phyloP scores from a whole-genome alignment of 164 flowering plant genomes.

The Taxillus chinensis region DNA sequence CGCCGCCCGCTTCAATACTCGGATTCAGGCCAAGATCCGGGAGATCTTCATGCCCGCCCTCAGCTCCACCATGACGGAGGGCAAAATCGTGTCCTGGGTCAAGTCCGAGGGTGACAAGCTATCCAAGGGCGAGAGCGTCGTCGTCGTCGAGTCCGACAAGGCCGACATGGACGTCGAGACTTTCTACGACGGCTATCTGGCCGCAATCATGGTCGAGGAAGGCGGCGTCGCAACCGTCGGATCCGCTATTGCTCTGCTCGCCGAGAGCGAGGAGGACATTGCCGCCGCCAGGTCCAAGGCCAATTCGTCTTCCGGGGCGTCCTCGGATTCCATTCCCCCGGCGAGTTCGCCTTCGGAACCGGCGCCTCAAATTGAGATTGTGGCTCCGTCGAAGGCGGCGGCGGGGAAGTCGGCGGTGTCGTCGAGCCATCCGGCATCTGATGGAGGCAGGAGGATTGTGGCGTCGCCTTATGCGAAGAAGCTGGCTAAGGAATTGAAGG shows the following conservation, averaged over 20 bases:
- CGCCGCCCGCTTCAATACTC: constrained; percentile 1
- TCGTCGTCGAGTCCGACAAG: constrained; percentile 94
- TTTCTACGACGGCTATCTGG: constrained; percentile 88
- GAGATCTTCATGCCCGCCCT: constrained; percentile 99
- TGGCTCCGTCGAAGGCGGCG: constrained; percentile 8
- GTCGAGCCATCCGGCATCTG: constrained; percentile 69
- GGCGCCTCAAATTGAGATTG: constrained; percentile 8
- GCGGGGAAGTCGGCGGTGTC: constrained; percentile 5
- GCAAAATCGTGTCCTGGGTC: constrained; percentile 88
- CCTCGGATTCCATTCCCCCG: constrained; percentile 11
- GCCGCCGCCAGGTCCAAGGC: constrained; percentile 53
- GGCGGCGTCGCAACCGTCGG: constrained; percentile 94
- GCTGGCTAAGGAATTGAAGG: constrained; percentile 76
- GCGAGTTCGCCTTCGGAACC: constrained; percentile 3
- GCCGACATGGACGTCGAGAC: constrained; percentile 99
- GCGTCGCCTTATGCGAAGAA: constrained; percentile 98
- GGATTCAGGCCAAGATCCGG: constrained; percentile 67
- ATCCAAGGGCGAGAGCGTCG: constrained; percentile 86
- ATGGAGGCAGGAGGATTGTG: constrained; percentile 77
- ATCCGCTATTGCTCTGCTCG: constrained; percentile 83
- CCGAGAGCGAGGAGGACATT: constrained; percentile 87
- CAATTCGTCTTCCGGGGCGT: constrained; percentile 8
- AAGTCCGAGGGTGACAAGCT: constrained; percentile 93
- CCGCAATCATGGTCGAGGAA: constrained; percentile 86
- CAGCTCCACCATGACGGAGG: constrained; percentile 98